phyloP scores from a whole-genome alignment of 257 asterid species.

The Galeopsis tetrahit region DNA sequence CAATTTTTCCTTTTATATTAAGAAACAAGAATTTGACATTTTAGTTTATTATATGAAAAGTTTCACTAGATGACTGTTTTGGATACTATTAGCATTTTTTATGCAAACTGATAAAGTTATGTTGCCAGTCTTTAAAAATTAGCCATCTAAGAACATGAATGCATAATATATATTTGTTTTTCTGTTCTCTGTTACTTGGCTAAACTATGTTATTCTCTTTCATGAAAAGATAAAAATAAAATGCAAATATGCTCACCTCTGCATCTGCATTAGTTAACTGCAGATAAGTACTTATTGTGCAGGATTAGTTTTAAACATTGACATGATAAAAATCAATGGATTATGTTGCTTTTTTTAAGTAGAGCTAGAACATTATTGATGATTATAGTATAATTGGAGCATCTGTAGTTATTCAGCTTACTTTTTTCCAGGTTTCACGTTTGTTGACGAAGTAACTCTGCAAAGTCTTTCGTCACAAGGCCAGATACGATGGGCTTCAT shows the following conservation, averaged over 20 bases:
- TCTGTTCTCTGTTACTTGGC: slow-evolving; percentile 5
- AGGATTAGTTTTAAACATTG: slow-evolving; percentile 28
- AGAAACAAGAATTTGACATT: slow-evolving; percentile 5
- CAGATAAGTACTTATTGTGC: not conserved
- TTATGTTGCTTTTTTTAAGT: not conserved
- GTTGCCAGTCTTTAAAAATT: not conserved
- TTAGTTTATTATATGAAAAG: not conserved
- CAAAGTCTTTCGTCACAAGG: slow-evolving; percentile 71
- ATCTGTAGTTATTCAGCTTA: slow-evolving; percentile 27
- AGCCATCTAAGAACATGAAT: slow-evolving; percentile 11
- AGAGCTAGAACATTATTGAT: not conserved
- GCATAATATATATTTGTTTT: not conserved
- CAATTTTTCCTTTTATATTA: not conserved
- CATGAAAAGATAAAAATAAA: not conserved
- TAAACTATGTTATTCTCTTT: not conserved
- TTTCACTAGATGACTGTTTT: not conserved
- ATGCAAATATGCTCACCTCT: slow-evolving; percentile 2
- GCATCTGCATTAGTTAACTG: not conserved
- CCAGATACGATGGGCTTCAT: slow-evolving; percentile 70
- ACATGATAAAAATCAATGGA: not conserved
- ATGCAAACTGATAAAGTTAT: not conserved
- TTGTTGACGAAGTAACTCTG: slow-evolving; percentile 69
- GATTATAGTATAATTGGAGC: not conserved
- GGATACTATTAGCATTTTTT: not conserved
- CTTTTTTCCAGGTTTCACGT: slow-evolving; percentile 64